Base-by-base conservation (phyloP, 139 green algal genomes). In the Picochlorum sp. region DNA sequence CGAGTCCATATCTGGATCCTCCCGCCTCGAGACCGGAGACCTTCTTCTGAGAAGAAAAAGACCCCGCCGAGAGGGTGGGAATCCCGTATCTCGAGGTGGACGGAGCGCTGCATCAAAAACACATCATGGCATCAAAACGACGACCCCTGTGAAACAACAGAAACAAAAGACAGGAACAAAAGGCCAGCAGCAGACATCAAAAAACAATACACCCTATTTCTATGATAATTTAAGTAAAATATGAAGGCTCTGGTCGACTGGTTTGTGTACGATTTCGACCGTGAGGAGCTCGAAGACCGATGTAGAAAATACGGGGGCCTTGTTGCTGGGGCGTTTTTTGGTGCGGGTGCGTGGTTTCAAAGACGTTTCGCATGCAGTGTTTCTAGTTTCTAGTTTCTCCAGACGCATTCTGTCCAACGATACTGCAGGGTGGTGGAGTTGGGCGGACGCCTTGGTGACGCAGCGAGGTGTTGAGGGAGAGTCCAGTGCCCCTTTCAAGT, bases 241-340 rank as follows among this genome's bases (percentile, higher is more conserved):
- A 70, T 70, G 64, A 46, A 30, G 30, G 30, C 13, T n/a, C 20
- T 77, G 3, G 71, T 66, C 6, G 47, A 65, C 18, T 69, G 58
- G 65, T 74, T 74, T 24, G 74, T 78, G 20, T 50, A 80, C 37
- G 72, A 82, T 13, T 58, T 82, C 24, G 70, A 82, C 58, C 80
- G 72, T 45, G 72, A 72, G 2, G 41, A 46, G 15, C 56, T 63
- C 15, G 15, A 56, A 6, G 20, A 30, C 21, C 46, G 60, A 37
- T 60, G 74, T n/a, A 20, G 23, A 9, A 24, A 58, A 3, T 72
- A 66, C 45, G 65, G 72, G 2, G 67, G 70, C 2, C 6, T 74
- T 16, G 3, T 80, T 11, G 62, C 75, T 9, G 75, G 75, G 11
- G 68, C 64, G 16, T 38, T 80, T 13, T 80, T 80, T 58, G 73